Evolutionary conservation across 768 basidiomycete genomes (phyloP).

Genomic region (Suillus hirtellus): DNA sequence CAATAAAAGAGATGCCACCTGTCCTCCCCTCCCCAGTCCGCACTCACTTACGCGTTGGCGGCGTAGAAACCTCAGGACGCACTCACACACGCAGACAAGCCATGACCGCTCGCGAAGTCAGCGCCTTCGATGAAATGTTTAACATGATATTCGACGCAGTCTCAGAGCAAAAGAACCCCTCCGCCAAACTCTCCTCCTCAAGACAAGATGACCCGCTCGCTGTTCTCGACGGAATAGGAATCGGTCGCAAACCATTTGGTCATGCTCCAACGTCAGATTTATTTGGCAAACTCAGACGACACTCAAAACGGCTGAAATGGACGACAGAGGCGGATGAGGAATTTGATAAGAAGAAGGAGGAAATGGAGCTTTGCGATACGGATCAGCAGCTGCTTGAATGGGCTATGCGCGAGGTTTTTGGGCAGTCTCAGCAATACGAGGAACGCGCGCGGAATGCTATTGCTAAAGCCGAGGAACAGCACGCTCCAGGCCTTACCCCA

Average conservation of each 20-base stretch:
- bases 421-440: slow-evolving; percentile 51
- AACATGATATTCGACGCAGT: slow-evolving; percentile 64
- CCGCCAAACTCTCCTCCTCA: slow-evolving; percentile 13
- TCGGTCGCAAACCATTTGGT: slow-evolving; percentile 21
- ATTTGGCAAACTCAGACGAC: slow-evolving; percentile 54
- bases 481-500: neutral
- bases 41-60: slow-evolving; percentile 17
- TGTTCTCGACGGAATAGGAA: slow-evolving; percentile 13
- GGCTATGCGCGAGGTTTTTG: slow-evolving; percentile 71
- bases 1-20: slow-evolving; percentile 35
- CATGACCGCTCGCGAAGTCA: slow-evolving; percentile 69
- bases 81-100: slow-evolving; percentile 44
- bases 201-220: neutral
- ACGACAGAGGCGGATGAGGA: slow-evolving; percentile 52
- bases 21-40: slow-evolving; percentile 22
- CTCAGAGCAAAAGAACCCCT: slow-evolving; percentile 32
- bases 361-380: slow-evolving; percentile 66
- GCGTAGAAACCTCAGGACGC: neutral
- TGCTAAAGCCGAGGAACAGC: slow-evolving; percentile 19
- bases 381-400: slow-evolving; percentile 75
- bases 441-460: slow-evolving; percentile 44
- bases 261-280: slow-evolving; percentile 43
- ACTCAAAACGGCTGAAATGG: slow-evolving; percentile 51
- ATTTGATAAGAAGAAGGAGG: slow-evolving; percentile 70
- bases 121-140: slow-evolving; percentile 73